Evolutionary conservation across 495 filamentous ascomycete species (phyloP), one percentile per base, ranked within the genome.

Genomic region (Penicilliopsis zonata): DNA sequence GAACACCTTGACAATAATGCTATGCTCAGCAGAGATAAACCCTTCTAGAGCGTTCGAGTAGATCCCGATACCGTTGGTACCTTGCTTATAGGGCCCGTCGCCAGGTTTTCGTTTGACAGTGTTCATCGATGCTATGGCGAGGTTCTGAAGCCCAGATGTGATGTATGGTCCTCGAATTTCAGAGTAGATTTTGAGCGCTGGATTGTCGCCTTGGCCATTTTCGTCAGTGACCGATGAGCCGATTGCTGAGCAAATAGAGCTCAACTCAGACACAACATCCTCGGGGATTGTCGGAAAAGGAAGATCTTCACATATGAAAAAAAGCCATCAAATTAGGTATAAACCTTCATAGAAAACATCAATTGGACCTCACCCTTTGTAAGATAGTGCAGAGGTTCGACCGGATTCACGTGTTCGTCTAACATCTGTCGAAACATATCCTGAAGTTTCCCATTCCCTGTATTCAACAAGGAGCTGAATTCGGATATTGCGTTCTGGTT

Each of bases 301-400:
- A 7, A 82, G 68, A 21, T 82, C 72, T 64, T 43, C 19, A 33
- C n/a, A n/a, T n/a, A n/a, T n/a, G n/a, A n/a, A n/a, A n/a, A n/a
- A 17, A 5, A 36, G 18, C 14, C 4, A 28, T 5, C 5, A 12
- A 28, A 13, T 28, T 12, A 28, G 26, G 9, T 9, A n/a, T 12
- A 8, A 27, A 32, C 14, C 8, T 10, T 10, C 18, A 53, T 35
- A 21, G 62, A 63, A 36, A 65, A 64, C 1, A 56, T 7, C n/a
- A 7, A 24, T 7, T 7, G n/a, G 5, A 9, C 13, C 43, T 60
- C 69, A 68, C 81, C 69, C 52, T 94, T 95, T n/a, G 82, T 94
- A 43, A 95, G 74, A 48, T 81, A 95, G 46, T 94, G 82, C 25
- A 96, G 57, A 5, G 92, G 87, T 42, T 99, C 90, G 18, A 95